phyloP scores from a whole-genome alignment of 2,329 filamentous ascomycete species.

The Xylariales sp. region DNA sequence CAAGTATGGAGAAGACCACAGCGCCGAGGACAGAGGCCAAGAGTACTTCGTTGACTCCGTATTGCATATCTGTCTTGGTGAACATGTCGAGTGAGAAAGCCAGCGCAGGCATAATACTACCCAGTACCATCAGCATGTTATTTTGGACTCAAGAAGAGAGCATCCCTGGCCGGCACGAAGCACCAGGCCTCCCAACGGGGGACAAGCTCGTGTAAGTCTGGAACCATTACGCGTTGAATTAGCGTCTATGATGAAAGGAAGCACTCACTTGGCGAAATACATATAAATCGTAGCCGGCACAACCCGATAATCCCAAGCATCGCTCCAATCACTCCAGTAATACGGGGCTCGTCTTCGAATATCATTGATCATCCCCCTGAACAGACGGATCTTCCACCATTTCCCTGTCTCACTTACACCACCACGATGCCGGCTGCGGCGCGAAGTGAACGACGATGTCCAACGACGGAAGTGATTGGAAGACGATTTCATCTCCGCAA shows the following conservation, averaged over 20 bases:
- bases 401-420: slow-evolving; percentile 7
- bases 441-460: too few relatives aligned
- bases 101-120: slow-evolving; percentile 76
- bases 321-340: slow-evolving; percentile 77
- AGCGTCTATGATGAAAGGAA: too few relatives aligned
- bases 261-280: slow-evolving; percentile 83
- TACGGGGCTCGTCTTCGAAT: slow-evolving; percentile 68
- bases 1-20: slow-evolving; percentile 73
- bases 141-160: too few relatives aligned
- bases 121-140: slow-evolving; percentile 12
- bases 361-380: slow-evolving; percentile 77
- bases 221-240: too few relatives aligned
- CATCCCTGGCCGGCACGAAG: too few relatives aligned
- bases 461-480: too few relatives aligned
- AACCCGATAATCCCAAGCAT: slow-evolving; percentile 88
- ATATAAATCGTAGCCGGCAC: slow-evolving; percentile 86
- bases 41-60: slow-evolving; percentile 89
- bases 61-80: slow-evolving; percentile 76
- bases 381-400: slow-evolving; percentile 74
- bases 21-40: slow-evolving; percentile 77
- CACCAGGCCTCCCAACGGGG: too few relatives aligned
- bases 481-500: too few relatives aligned
- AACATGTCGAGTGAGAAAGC: slow-evolving; percentile 95
- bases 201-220: too few relatives aligned
- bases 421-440: too few relatives aligned